A percentile compares a stretch with the other conserved stretches of the same genome.
Conservation (phyloP, 2,329 filamentous ascomycete species). For the Anisogramma anomala region DNA sequence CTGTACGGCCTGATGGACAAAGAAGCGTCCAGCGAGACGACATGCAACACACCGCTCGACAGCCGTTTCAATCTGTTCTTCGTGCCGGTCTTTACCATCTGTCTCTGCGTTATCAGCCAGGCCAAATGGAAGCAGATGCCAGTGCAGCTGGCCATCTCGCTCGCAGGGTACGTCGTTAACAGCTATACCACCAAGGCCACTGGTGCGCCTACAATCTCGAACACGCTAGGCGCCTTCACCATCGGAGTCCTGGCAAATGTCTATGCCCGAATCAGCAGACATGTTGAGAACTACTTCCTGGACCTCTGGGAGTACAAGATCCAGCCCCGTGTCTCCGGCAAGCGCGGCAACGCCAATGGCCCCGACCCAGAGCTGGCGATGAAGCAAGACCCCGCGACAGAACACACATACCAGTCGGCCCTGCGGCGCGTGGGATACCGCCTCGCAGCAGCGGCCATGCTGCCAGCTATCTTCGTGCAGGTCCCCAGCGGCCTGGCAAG, state of each 20-base stretch:
- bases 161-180: constrained; percentile 65
- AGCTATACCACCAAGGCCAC: constrained; percentile 58
- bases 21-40: constrained; percentile 36
- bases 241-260: constrained; percentile 70
- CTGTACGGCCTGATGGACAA: constrained; percentile 51
- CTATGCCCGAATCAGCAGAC: constrained; percentile 57
- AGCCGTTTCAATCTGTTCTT: constrained; percentile 44
- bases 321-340: constrained; percentile 26
- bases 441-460: constrained; percentile 71
- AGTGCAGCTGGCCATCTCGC: constrained; percentile 61
- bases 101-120: constrained; percentile 51
- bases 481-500: constrained; percentile 53
- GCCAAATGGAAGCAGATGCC: constrained; percentile 70
- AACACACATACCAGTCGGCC: too few species aligned
- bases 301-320: constrained; percentile 42
- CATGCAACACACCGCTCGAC: constrained; percentile 32
- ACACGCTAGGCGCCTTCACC: constrained; percentile 64
- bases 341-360: constrained; percentile 21
- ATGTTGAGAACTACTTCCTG: constrained; percentile 43
- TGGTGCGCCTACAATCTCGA: constrained; percentile 62
- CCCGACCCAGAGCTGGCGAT: constrained; percentile 14
- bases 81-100: constrained; percentile 56
- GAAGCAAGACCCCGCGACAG: too few species aligned
- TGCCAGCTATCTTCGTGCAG: constrained; percentile 74
- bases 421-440: constrained; percentile 51